Conservation (phyloP, 2,329 filamentous ascomycete species). For the Pyrenophora teres region DNA sequence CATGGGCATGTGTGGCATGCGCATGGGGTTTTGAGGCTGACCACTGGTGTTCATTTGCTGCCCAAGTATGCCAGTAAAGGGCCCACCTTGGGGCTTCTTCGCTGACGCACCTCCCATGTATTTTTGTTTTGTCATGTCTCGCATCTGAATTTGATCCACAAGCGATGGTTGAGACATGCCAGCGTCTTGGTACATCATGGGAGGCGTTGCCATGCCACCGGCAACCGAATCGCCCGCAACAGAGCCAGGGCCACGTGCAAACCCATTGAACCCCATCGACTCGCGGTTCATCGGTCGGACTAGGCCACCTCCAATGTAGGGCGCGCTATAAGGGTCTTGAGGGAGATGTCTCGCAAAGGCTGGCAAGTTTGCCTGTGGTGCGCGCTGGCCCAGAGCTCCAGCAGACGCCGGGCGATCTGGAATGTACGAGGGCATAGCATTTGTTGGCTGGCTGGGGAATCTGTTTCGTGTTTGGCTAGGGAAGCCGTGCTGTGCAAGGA, state of each 20-base stretch:
- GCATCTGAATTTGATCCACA: conserved; percentile 47
- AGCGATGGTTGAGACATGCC: conserved; percentile 39
- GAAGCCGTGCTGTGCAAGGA: conserved; percentile 46
- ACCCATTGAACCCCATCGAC: conserved; percentile 45
- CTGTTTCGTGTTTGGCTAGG: conserved; percentile 35
- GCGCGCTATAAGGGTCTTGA: conserved; percentile 38
- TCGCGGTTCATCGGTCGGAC: conserved; percentile 42
- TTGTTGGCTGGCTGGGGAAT: conserved; percentile 34
- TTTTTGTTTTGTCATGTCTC: conserved; percentile 44
- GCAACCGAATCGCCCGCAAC: conserved; percentile 40
- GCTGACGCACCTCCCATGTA: conserved; percentile 43
- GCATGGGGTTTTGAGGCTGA: conserved; percentile 26
- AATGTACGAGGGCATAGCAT: conserved; percentile 42
- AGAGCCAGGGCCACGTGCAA: conserved; percentile 39
- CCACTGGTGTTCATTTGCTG: conserved; percentile 40
- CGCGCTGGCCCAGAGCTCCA: conserved; percentile 30
- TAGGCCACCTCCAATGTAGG: conserved; percentile 42
- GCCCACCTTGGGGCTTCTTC: conserved; percentile 37
- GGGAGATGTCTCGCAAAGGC: conserved; percentile 45
- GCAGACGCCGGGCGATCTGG: conserved; percentile 45
- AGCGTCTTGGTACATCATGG: conserved; percentile 39
- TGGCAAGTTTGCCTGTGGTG: conserved; percentile 30
- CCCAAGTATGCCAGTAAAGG: conserved; percentile 44
- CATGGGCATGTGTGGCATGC: conserved; percentile 37
- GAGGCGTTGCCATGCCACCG: conserved; percentile 22